Evolutionary conservation across 208 protist species (phyloP), one percentile per base, ranked within the genome.

Genomic region (Trypanosoma scelopori): DNA sequence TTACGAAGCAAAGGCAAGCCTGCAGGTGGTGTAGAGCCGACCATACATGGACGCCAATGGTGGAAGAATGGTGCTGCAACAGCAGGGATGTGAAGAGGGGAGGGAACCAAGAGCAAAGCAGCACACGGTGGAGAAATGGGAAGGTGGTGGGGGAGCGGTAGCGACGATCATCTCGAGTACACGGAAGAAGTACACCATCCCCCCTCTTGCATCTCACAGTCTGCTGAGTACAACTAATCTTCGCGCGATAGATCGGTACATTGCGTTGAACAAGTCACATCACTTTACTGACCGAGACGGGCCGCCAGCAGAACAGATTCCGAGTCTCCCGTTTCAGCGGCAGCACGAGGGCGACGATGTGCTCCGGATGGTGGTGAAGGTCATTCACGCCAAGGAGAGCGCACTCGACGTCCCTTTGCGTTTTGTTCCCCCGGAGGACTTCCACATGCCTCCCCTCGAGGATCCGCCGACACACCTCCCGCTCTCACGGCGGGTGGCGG

Each of bases 401-500:
- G 81, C 88, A 12, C 63, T 96, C 3, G 86, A 94, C 65, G 78
- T 90, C 13, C 88, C 91, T 39, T 69, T 96, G 46, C 85, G 91
- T 28, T 92, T 94, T 41, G 61, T 78, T 13, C 62, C 81, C 11
- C 91, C 91, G 20, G 85, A 88, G 49, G 81, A 89, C 61, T 92
- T 79, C 45, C 78, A 89, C 71, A 55, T 59, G 20, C 87, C 91
- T 0, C 59, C 49, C 0, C 69, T 96, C 18, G 79, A 85, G 50
- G 91, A 94, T 69, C 84, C 85, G 7, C 85, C 83, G 18, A 77
- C 61, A 20, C 58, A 75, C 22, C 62, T 89, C 27, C 75, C 87
- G 4, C 76, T 92, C 9, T 76, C 86, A 3, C 72, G 84, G 1
- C 79, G 86, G 15, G 74, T 96, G 20, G 80, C 63, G 15, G 76